phyloP scores from a whole-genome alignment of 345 rosid genomes.

The Dipteronia sinensis region DNA sequence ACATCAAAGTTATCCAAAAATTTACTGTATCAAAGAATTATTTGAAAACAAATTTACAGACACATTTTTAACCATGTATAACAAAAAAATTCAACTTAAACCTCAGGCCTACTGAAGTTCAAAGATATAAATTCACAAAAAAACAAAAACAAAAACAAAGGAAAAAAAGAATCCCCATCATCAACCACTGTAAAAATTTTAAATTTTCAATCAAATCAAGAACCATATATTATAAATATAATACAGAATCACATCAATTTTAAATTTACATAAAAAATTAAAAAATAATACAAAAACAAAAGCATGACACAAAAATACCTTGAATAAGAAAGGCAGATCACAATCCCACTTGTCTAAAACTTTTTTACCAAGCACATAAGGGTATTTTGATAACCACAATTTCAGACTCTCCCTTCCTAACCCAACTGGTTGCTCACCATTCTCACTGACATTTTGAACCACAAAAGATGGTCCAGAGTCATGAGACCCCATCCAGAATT shows the following conservation, averaged over 20 bases:
- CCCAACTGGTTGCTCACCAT: slow-evolving; percentile 32
- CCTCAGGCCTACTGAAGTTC: not conserved
- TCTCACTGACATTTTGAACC: slow-evolving; percentile 29
- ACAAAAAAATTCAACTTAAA: not conserved
- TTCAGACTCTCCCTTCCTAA: slow-evolving; percentile 43
- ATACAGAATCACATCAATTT: not conserved
- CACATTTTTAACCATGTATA: not conserved
- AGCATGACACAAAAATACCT: slow-evolving; percentile 40
- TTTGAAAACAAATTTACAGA: not conserved
- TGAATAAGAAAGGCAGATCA: slow-evolving; percentile 80
- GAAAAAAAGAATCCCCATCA: not conserved
- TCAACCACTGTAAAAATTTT: not conserved
- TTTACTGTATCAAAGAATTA: not conserved
- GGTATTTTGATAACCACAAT: slow-evolving; percentile 62
- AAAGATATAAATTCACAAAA: slow-evolving; percentile 1
- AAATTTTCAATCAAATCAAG: not conserved
- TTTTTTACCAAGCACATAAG: slow-evolving; percentile 59
- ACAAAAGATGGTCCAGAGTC: slow-evolving; percentile 77
- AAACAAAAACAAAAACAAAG: not conserved
- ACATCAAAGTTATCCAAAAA: slow-evolving; percentile 3
- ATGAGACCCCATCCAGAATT: slow-evolving; percentile 69
- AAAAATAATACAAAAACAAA: not conserved
- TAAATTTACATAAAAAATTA: not conserved
- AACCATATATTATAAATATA: not conserved
- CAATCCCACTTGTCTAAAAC: slow-evolving; percentile 76